Evolutionary conservation across 805 yeast genomes (phyloP), one percentile per base, ranked within the genome.

Genomic region (Wickerhamiella galacta): DNA sequence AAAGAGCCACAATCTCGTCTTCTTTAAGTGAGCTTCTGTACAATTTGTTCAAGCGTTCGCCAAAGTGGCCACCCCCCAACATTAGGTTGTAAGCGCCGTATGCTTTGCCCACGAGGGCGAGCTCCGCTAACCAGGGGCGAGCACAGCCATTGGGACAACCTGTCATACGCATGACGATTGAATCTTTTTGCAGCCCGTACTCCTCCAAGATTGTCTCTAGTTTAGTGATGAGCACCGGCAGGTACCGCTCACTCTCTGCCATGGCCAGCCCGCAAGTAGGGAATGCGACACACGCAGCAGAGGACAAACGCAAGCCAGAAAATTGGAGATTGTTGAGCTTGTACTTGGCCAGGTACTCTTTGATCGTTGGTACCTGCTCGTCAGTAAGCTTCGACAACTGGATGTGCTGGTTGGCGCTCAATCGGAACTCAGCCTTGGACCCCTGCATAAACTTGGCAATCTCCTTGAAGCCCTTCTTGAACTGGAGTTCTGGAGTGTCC

Each of bases 91-190:
- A 87, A 12, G 92, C 83, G 33, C 93, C 93, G 42, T 68, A 72
- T 0, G 96, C 95, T 56, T 87, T 87, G 55, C 96, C 96, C 37
- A 87, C 92, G 38, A 83, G 66, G 1, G 95, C 96, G 37, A 87
- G 72, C 56, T 87, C 96, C 4, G 95, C 96, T 32, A 87, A 61
- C 95, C 95, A 87, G 19, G 96, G 96, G 57, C 96, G 74, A 16
- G 96, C 90, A 64, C 96, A 87, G 45, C 96, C 96, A 56, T 87
- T 87, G 35, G 95, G 95, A 67, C 96, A 87, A 36, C 96, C 96
- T 20, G 95, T 87, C 95, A 87, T 85, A 63, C 96, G 73, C 93
- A 87, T 78, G 16, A 83, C 93, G 44, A 87, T 68, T 6, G 93
- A 75, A 57, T 87, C 96, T 48, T 83, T 94, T 52, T 93, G 77